Evolutionary conservation across 257 asterid genomes (phyloP).

Genomic region (Sherardia arvensis): DNA sequence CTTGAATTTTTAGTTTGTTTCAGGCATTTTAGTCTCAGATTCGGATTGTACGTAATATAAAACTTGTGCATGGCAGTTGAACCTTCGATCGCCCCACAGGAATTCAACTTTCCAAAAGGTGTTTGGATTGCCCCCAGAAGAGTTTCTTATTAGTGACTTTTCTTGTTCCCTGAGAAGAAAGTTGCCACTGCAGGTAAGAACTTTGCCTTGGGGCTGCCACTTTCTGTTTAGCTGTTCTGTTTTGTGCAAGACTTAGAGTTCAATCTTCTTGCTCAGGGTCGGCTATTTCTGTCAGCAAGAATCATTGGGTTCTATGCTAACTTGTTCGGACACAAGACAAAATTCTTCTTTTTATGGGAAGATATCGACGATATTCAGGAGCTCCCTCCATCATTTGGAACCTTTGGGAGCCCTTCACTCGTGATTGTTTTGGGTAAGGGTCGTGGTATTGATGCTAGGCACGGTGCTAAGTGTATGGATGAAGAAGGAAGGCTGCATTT

Average conservation of each 20-base stretch:
- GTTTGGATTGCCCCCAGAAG: conserved; percentile 87
- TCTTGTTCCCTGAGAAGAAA: conserved; percentile 80
- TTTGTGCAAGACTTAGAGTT: background rate
- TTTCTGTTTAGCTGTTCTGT: background rate
- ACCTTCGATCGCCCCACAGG: conserved; percentile 73
- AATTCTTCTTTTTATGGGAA: conserved; percentile 86
- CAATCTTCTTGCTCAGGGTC: conserved; percentile 51
- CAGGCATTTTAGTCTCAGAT: background rate
- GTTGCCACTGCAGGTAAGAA: conserved; percentile 76
- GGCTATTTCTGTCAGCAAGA: conserved; percentile 91
- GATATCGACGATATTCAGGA: conserved; percentile 83
- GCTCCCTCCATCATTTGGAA: conserved; percentile 64
- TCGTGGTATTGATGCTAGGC: conserved; percentile 67
- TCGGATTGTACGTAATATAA: background rate
- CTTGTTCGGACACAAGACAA: conserved; percentile 80
- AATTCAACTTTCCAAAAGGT: conserved; percentile 65
- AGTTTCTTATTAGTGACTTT: conserved; percentile 78
- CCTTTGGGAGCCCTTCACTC: conserved; percentile 80
- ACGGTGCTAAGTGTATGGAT: conserved; percentile 74
- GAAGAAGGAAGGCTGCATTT: conserved; percentile 79
- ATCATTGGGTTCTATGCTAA: conserved; percentile 81
- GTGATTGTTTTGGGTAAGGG: conserved; percentile 63
- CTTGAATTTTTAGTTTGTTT: background rate
- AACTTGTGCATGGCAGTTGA: conserved; percentile 46
- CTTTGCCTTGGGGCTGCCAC: background rate